These are phyloP conservation scores for Vanderwaltozyma tropicalis DNA, from an alignment of 805 yeast species.

Conservation along the genomic window DNA sequence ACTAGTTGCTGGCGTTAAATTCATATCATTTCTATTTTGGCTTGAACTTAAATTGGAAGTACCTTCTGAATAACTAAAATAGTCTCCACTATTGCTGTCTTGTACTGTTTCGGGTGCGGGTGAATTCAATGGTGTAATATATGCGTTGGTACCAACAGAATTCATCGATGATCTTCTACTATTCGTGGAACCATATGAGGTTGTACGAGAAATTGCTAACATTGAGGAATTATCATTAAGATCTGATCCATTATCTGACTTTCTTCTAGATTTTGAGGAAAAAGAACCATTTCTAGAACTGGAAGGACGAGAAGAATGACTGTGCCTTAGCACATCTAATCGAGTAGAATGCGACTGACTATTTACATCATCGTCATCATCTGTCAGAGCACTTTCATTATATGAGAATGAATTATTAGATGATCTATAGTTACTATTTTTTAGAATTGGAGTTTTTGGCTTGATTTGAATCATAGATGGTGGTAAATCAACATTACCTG, in stretches of 20 bases:
- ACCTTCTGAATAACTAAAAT: slow-evolving; percentile 8
- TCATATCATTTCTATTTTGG: not conserved
- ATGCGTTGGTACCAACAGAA: slow-evolving; percentile 22
- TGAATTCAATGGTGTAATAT: slow-evolving; percentile 26
- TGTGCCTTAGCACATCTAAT: slow-evolving; percentile 13
- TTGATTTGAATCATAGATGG: slow-evolving; percentile 60
- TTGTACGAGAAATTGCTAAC: slow-evolving; percentile 11
- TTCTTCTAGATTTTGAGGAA: slow-evolving; percentile 14
- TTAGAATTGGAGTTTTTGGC: slow-evolving; percentile 65
- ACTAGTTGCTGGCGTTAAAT: not conserved
- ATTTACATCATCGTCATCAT: slow-evolving; percentile 19
- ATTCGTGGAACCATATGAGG: slow-evolving; percentile 22
- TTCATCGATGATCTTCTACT: slow-evolving; percentile 25
- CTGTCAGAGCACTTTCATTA: slow-evolving; percentile 25
- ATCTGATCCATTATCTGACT: slow-evolving; percentile 9
- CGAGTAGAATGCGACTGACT: slow-evolving; percentile 1
- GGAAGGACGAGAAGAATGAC: slow-evolving; percentile 16
- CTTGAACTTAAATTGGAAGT: not conserved
- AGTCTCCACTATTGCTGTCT: slow-evolving; percentile 9
- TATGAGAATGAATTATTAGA: slow-evolving; percentile 15
- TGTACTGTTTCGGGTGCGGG: slow-evolving; percentile 15
- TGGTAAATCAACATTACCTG: slow-evolving; percentile 35
- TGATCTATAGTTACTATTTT: slow-evolving; percentile 26
- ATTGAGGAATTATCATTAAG: slow-evolving; percentile 1
- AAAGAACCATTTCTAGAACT: slow-evolving; percentile 19